Evolutionary conservation across 2,329 filamentous ascomycete species (phyloP).

Genomic region (Cladosporium sp.): DNA sequence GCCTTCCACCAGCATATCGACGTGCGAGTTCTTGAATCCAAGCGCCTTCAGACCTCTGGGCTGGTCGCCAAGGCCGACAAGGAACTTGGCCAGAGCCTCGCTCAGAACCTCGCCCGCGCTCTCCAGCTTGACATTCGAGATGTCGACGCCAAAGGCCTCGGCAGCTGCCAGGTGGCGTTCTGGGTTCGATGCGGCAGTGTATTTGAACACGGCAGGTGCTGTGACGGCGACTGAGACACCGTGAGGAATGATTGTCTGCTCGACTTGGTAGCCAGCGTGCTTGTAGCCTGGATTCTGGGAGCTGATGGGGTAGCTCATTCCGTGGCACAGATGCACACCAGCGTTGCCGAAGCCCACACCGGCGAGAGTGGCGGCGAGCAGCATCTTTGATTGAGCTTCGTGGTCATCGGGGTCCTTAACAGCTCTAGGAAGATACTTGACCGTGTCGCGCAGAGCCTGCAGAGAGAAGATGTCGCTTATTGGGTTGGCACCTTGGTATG

Average conservation of each 20-base stretch:
- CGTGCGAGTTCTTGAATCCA: constrained; percentile 70
- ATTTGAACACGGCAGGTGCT: constrained; percentile 87
- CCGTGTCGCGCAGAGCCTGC: constrained; percentile 73
- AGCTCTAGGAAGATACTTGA: constrained; percentile 88
- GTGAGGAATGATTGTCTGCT: constrained; percentile 81
- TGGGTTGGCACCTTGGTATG: constrained; percentile 95
- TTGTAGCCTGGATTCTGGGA: constrained; percentile 90
- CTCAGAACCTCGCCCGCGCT: constrained; percentile 83
- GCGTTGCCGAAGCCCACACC: constrained; percentile 97
- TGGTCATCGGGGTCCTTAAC: constrained; percentile 83
- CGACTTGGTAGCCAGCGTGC: constrained; percentile 79
- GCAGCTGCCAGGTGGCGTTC: constrained; percentile 87
- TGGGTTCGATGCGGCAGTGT: constrained; percentile 87
- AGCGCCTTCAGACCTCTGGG: constrained; percentile 78
- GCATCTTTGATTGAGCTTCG: constrained; percentile 93
- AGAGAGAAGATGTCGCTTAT: constrained; percentile 97
- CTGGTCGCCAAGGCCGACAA: constrained; percentile 82
- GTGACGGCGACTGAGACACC: constrained; percentile 93
- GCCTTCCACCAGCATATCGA: constrained; percentile 84
- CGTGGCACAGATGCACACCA: constrained; percentile 82
- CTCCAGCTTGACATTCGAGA: constrained; percentile 80
- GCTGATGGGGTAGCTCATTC: constrained; percentile 97
- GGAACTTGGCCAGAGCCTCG: constrained; percentile 76
- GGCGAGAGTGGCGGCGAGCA: constrained; percentile 87
- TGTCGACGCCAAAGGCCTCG: constrained; percentile 85